Conservation (phyloP, 2,329 filamentous ascomycete genomes). For the Hymenotorrendiella dingleyae region DNA sequence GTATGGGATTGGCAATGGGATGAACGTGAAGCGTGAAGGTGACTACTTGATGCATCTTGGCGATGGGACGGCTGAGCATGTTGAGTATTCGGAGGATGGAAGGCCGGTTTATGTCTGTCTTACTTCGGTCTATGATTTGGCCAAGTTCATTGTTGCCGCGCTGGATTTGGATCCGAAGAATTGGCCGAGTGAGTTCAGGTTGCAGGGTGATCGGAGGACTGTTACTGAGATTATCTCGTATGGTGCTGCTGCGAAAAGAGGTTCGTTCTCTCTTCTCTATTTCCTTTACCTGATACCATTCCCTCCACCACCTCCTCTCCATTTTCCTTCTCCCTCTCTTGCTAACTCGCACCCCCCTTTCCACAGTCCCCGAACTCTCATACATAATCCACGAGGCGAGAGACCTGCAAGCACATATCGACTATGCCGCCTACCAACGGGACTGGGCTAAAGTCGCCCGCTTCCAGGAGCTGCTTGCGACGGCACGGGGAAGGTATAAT, state of each 20-base stretch:
- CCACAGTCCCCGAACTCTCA: conserved; percentile 12
- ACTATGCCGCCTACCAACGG: conserved; percentile 27
- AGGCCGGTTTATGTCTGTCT: conserved; percentile 53
- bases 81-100: conserved; percentile 46
- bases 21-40: conserved; percentile 48
- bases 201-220: conserved; percentile 61
- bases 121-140: conserved; percentile 66
- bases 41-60: conserved; percentile 62
- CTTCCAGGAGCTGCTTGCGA: conserved; percentile 59
- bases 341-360: background rate
- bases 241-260: conserved; percentile 44
- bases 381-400: conserved; percentile 12
- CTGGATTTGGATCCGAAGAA: conserved; percentile 51
- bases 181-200: conserved; percentile 65
- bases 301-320: too few species aligned
- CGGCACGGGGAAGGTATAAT: conserved; percentile 62
- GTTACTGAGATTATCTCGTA: conserved; percentile 52
- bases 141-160: conserved; percentile 63
- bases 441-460: conserved; percentile 45
- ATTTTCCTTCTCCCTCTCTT: background rate
- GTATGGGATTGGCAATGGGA: conserved; percentile 52
- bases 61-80: conserved; percentile 52
- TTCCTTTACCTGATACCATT: background rate
- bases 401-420: conserved; percentile 15
- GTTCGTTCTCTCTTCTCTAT: conserved; percentile 30